phyloP scores from a whole-genome alignment of 768 basidiomycete species.

The Suillus subalutaceus region DNA sequence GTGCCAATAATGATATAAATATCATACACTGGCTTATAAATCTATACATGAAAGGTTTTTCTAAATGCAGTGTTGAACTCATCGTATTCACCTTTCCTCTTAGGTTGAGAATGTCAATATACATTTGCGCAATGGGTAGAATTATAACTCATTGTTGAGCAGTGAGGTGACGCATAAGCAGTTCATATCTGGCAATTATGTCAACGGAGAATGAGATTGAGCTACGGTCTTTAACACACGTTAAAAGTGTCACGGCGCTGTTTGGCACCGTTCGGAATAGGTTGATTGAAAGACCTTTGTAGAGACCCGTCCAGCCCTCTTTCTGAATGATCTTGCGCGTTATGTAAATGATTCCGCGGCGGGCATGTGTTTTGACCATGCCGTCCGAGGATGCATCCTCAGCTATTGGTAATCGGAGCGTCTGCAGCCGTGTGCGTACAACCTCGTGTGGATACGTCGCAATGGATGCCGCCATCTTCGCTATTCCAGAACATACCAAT shows the following conservation, averaged over 20 bases:
- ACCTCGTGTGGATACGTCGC: conserved; percentile 99
- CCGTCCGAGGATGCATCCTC: conserved; percentile 62
- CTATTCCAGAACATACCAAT: conserved; percentile 86
- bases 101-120: conserved; percentile 15
- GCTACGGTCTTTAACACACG: conserved; percentile 20
- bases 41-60: conserved; percentile 14
- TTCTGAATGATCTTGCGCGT: conserved; percentile 71
- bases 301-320: conserved; percentile 89
- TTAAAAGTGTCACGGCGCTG: conserved; percentile 91
- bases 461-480: conserved; percentile 95
- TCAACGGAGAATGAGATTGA: conserved; percentile 9
- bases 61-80: conserved; percentile 19
- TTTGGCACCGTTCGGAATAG: conserved; percentile 94
- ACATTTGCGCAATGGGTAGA: not conserved
- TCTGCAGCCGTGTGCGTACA: conserved; percentile 95
- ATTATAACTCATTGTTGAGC: conserved; percentile 10
- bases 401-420: conserved; percentile 68
- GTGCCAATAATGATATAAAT: not conserved
- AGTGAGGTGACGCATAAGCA: conserved; percentile 37
- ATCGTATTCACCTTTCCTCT: conserved; percentile 5
- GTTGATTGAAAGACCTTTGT: conserved; percentile 94
- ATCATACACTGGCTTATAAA: conserved; percentile 17
- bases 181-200: conserved; percentile 28
- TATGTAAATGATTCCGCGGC: conserved; percentile 74
- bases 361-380: conserved; percentile 56